Percentiles rank a stretch among this genome's conserved stretches.
phyloP scores from a whole-genome alignment of 352 stramenopile species.

The Phytophthora lateralis region DNA sequence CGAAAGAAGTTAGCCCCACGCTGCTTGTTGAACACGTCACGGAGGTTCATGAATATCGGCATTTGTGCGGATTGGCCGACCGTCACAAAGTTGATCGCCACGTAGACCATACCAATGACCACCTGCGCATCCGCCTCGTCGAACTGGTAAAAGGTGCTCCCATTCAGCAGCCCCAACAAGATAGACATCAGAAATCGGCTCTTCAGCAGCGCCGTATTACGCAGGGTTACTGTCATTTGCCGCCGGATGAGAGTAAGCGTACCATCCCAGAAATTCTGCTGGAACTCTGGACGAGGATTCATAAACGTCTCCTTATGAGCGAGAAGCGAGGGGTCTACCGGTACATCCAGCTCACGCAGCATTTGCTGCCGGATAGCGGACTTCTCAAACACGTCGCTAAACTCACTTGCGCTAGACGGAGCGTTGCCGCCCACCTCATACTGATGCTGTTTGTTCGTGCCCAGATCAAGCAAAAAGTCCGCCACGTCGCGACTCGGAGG shows the following conservation, averaged over 20 bases:
- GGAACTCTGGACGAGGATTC: constrained; percentile 27
- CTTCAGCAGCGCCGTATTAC: constrained; percentile 29
- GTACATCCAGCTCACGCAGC: constrained; percentile 6
- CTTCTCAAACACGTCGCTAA: constrained; percentile 18
- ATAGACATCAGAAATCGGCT: constrained; percentile 23
- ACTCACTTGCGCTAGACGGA: constrained; percentile 11
- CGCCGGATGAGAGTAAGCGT: constrained; percentile 20
- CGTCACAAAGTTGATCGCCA: constrained; percentile 69
- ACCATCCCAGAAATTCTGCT: constrained; percentile 24
- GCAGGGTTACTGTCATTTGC: constrained; percentile 32
- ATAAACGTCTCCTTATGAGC: constrained; percentile 20
- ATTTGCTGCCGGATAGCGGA: constrained; percentile 15
- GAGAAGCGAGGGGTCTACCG: constrained; percentile 6
- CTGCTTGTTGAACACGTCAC: constrained; percentile 83
- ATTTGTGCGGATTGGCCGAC: constrained; percentile 72
- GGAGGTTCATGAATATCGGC: constrained; percentile 60
- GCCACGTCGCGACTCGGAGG: constrained; percentile 42
- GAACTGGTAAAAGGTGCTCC: constrained; percentile 24
- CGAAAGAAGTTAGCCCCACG: constrained; percentile 79
- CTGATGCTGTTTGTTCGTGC: constrained; percentile 38
- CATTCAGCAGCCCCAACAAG: constrained; percentile 20
- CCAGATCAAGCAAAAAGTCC: constrained; percentile 45
- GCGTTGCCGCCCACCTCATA: constrained; percentile 18
- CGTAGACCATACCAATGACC: constrained; percentile 63
- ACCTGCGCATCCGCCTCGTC: constrained; percentile 12